These are phyloP conservation scores for Oldenlandia corymbosa DNA, from an alignment of 257 asterid genomes.

Conservation along the genomic window DNA sequence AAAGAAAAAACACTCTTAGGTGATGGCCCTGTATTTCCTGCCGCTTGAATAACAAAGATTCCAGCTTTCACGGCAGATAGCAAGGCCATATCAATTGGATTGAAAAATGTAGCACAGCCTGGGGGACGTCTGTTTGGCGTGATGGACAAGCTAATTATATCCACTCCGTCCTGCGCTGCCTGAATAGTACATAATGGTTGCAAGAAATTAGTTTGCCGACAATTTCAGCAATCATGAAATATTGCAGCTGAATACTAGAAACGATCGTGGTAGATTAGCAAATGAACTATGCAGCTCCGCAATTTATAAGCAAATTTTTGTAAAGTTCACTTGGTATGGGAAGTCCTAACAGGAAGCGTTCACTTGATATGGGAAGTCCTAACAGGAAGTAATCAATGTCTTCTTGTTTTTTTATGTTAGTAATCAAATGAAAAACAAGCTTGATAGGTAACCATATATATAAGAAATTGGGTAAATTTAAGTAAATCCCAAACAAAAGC, in stretches of 20 bases:
- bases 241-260: neutral
- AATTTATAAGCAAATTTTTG: neutral
- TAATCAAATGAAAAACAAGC: neutral
- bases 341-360: no score
- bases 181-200: constrained; percentile 23
- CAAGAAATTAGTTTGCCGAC: neutral
- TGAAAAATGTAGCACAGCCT: constrained; percentile 93
- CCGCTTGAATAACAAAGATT: constrained; percentile 93
- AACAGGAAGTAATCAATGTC: neutral
- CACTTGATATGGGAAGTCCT: no score
- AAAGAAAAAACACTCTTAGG: constrained; percentile 87
- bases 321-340: neutral
- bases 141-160: constrained; percentile 86
- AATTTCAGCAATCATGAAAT: neutral
- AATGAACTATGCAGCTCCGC: neutral
- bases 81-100: constrained; percentile 97
- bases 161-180: constrained; percentile 98
- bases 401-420: neutral
- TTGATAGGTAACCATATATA: neutral
- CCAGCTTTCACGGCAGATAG: constrained; percentile 80
- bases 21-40: constrained; percentile 97
- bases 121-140: constrained; percentile 99
- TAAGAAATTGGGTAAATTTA: neutral
- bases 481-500: neutral
- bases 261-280: neutral